These are phyloP conservation scores for Pseudogymnoascus sp. DNA, from an alignment of 2,329 filamentous ascomycete genomes.

Conservation along the genomic window DNA sequence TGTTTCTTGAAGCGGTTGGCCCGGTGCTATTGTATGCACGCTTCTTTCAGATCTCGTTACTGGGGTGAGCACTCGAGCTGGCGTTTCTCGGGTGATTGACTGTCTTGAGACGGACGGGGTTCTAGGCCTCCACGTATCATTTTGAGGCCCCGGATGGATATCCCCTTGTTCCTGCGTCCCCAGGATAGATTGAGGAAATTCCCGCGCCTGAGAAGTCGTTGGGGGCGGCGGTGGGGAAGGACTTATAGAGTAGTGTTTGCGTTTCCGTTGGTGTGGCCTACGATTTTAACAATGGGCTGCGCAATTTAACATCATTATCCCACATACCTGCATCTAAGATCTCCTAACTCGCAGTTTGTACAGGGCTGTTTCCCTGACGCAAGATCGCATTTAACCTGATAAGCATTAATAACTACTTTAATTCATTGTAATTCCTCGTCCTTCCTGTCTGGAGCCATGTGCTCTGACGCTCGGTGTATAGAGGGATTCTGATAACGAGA, in stretches of 20 bases:
- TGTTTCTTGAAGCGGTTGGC: neutral
- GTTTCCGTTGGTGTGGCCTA: constrained; percentile 8
- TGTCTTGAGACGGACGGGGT: neutral
- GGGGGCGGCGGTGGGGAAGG: neutral
- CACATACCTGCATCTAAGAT: constrained; percentile 8
- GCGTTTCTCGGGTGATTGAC: constrained; percentile 2
- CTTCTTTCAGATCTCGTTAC: neutral
- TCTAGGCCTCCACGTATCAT: neutral
- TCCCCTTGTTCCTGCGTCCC: neutral
- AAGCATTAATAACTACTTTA: constrained; percentile 1
- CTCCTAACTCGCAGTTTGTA: constrained; percentile 8
- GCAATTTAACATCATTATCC: neutral
- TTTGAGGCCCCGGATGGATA: neutral
- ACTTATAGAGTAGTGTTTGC: constrained; percentile 9
- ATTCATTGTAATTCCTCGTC: neutral
- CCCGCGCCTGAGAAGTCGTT: neutral
- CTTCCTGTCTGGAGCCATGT: neutral
- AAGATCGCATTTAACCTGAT: constrained; percentile 9
- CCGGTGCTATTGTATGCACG: neutral
- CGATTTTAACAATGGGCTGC: neutral
- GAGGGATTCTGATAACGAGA: neutral
- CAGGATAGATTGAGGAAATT: neutral
- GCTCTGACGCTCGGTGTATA: neutral
- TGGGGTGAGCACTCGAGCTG: neutral
- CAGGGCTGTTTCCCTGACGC: neutral